Evolutionary conservation across 805 yeast genomes (phyloP), one percentile per base, ranked within the genome.

Genomic region (Ogataea pini): DNA sequence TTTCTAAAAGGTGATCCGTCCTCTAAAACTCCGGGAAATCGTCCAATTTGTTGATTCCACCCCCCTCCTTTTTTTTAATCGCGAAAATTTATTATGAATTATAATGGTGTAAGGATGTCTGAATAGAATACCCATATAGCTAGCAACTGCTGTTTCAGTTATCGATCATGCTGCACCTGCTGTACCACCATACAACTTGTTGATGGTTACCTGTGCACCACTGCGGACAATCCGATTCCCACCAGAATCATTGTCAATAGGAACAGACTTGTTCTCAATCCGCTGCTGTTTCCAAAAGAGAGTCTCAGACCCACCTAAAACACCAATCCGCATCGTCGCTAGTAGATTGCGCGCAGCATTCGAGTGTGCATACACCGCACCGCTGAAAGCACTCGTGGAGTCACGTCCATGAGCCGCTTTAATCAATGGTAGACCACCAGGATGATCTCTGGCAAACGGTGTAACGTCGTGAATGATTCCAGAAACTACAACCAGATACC

Each of bases 401-500:
- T 91, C 97, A 65, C 86, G 88, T 10, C 97, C 97, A 49, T 88
- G 83, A 1, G 96, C 87, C 0, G 94, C 83, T 54, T 73, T 74
- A 47, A 91, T 80, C 43, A 91, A 75, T 4, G 91, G 84, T 27
- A 82, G 68, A 1, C 98, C 98, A 56, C 98, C 98, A 1, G 98
- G 98, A 67, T 91, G 98, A 60, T 88, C 89, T 58, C 85, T 83
- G 64, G 90, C 83, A 65, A 91, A 91, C 24, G 94, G 95, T 4
- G 96, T 84, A 10, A 92, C 86, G 64, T 91, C 97, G 67, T 92
- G 97, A 20, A 91, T 94, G 44, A 92, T 89, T 31, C 96, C 96
- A 37, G 88, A 87, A 41, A 91, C 89, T 12, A 89, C 88, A 24
- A 89, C 89, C 54, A 89, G 77, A 25, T 85, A 83, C 43, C 58